A percentile compares a stretch with the other conserved stretches of the same genome.
Conservation (phyloP, 2,329 filamentous ascomycete species). For the Pseudopyricularia javanii region DNA sequence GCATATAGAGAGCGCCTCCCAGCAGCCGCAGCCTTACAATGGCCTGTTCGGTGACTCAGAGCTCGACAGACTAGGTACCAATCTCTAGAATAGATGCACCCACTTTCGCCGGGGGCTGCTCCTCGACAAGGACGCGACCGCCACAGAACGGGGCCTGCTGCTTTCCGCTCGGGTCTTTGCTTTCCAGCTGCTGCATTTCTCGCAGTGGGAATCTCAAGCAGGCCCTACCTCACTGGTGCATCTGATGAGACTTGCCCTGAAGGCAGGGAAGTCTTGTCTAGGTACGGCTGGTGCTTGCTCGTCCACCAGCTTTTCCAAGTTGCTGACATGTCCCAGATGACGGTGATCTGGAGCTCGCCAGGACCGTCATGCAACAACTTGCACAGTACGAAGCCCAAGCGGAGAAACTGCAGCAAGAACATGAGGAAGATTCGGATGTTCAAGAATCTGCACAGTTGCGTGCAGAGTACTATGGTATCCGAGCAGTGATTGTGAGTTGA, state of each 20-base stretch:
- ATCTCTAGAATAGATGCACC: conserved; percentile 57
- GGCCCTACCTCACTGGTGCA: conserved; percentile 28
- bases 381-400: conserved; percentile 31
- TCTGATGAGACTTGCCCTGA: conserved; percentile 55
- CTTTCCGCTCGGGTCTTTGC: conserved; percentile 39
- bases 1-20: conserved; percentile 20
- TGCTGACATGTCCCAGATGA: conserved; percentile 24
- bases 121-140: conserved; percentile 9
- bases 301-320: background rate
- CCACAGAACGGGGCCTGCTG: conserved; percentile 18
- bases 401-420: background rate
- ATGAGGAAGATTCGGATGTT: conserved; percentile 14
- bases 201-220: conserved; percentile 22
- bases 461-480: conserved; percentile 52
- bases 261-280: conserved; percentile 51
- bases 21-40: conserved; percentile 9
- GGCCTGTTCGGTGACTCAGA: conserved; percentile 22
- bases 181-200: conserved; percentile 54
- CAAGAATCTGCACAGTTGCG: conserved; percentile 25
- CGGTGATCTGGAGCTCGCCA: conserved; percentile 42
- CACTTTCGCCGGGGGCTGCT: conserved; percentile 27
- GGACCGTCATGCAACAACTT: conserved; percentile 50
- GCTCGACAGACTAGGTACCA: conserved; percentile 42
- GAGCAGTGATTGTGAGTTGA: conserved; percentile 51
- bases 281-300: conserved; percentile 18